Evolutionary conservation across 345 rosid species (phyloP), one percentile per base, ranked within the genome.

Genomic region (Balakata baccata): DNA sequence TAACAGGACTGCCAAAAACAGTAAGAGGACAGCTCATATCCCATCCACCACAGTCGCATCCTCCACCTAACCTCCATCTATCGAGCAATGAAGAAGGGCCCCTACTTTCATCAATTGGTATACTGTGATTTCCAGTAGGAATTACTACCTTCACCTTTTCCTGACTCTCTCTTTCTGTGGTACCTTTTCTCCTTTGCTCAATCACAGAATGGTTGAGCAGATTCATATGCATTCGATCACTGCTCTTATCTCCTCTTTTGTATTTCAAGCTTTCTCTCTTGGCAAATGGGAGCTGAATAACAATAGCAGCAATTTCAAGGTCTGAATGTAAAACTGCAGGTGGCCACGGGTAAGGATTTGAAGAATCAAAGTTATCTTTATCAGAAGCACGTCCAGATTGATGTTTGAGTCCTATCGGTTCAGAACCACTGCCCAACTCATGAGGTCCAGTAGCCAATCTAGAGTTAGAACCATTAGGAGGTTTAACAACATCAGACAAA

Each of bases 41-140:
- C 99, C 99, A 96, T 77, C 98, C 98, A 47, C 99, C 96, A 76
- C 98, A 96, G 50, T 96, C 99, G 75, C 99, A 96, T 6, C 97
- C 93, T 76, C 99, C 98, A 2, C 98, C 96, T 5, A 80, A 74
- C 74, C 97, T 90, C 98, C 98, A 96, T 78, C 99, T 84, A 46
- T 90, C 86, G 14, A 91, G 86, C 84, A 96, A 82, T 10, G 95
- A 84, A 37, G 87, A 89, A 61, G 97, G 98, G 66, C 92, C 90
- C 22, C 6, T 81, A 77, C 80, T 84, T 64, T 89, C 88, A 6
- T 77, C 69, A 74, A 68, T 77, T 7, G 98, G 97, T 74, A 88
- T 79, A 71, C 99, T 83, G 43, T 96, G 99, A 79, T 85, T 86
- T 79, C 97, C 98, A 10, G 85, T 71, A 61, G 98, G 97, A 81